phyloP scores from a whole-genome alignment of 768 basidiomycete species.

The Psilocybe azurescens region DNA sequence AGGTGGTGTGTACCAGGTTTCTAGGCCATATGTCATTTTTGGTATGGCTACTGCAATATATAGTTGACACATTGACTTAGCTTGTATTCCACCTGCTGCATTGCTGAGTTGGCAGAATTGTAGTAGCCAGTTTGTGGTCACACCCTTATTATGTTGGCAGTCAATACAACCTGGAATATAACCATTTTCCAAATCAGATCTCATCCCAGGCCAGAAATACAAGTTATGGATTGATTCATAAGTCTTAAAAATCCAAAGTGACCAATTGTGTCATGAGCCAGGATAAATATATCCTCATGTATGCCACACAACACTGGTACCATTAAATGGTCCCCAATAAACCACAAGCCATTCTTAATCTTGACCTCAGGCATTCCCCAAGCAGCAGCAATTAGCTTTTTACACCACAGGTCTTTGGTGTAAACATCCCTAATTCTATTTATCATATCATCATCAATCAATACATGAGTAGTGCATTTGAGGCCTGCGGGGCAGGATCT shows the following conservation, averaged over 20 bases:
- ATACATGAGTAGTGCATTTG: not conserved
- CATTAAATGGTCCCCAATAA: slow-evolving; percentile 23
- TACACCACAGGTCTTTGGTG: not conserved
- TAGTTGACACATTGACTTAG: too few species aligned
- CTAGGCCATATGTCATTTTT: too few species aligned
- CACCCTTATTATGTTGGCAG: too few species aligned
- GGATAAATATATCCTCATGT: slow-evolving; percentile 26
- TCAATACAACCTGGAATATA: slow-evolving; percentile 34
- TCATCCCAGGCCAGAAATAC: slow-evolving; percentile 41
- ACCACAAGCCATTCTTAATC: slow-evolving; percentile 25
- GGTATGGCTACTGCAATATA: too few species aligned
- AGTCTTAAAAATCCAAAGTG: slow-evolving; percentile 39
- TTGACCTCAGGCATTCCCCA: slow-evolving; percentile 1
- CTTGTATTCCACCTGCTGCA: too few species aligned
- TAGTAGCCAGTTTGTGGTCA: too few species aligned
- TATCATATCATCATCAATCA: not conserved
- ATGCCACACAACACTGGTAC: slow-evolving; percentile 26
- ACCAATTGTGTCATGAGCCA: slow-evolving; percentile 33
- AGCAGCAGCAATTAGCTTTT: not conserved
- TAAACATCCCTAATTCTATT: not conserved
- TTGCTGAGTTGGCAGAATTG: too few species aligned
- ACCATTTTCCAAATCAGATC: slow-evolving; percentile 28
- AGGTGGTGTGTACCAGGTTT: too few species aligned
- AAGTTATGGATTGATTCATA: slow-evolving; percentile 24
- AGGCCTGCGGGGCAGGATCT: not conserved